Evolutionary conservation across 2,329 filamentous ascomycete species (phyloP), one percentile per base, ranked within the genome.

Genomic region (Nemania sp.): DNA sequence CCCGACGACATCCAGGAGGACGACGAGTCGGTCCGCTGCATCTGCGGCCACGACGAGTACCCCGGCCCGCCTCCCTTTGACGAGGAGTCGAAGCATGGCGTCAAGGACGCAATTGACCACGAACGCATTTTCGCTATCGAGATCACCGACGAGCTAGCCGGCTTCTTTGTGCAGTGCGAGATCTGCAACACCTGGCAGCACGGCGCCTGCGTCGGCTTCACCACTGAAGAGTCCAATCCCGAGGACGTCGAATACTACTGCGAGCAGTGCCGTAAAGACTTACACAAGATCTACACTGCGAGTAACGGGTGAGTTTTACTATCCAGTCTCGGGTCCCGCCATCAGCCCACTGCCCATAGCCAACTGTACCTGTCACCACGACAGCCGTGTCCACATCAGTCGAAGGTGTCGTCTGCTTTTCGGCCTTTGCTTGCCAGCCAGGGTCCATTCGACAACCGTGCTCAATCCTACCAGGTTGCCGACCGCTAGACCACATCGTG

Each of bases 121-220:
- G 78, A 85, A 64, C 73, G 80, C 70, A 75, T 84, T 75, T 73
- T 80, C 72, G 72, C 79, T 71, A 75, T 85, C 75, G 76, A 86
- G 60, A 79, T 90, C 59, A 84, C 86, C 26, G 91, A 96, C 66
- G 93, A 97, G 61, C 81, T 93, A 62, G 94, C 93, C 39, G 93
- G 92, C 47, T 88, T 97, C 73, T 99, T 97, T 74, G 92, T 99
- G 62, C 93, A 97, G 77, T 99, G 94, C 81, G 94, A 97, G 74
- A 80, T 90, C 61, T 99, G 94, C 79, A 95, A 96, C 71, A 94
- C 97, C 60, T 99, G 93, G 94, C 94, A 99, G 72, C 94, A 99
- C 71, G 94, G 94, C 66, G 93, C 92, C 56, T 99, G 94, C 69
- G 93, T 99, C 55, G 93, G 94, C 56, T 96, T 99, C 67, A 91